Evolutionary conservation across 306 rosid species (phyloP), one percentile per base, ranked within the genome.

Genomic region (Psophocarpus tetragonolobus): DNA sequence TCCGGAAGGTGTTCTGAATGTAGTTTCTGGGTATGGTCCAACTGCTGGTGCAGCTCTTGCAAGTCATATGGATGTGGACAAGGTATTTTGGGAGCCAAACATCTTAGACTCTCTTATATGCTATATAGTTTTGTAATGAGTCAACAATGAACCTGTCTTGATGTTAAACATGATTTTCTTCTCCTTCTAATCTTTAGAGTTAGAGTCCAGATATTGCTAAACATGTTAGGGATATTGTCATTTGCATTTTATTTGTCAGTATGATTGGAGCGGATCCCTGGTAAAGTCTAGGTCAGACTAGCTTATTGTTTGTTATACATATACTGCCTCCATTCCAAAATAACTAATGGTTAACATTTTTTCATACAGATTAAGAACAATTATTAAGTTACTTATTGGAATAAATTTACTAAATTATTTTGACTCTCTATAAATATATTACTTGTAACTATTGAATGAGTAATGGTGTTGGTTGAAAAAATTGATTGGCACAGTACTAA

Each of bases 31-130:
- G 27, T 87, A 68, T 82, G 98, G 98, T 39, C 96, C 96, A 4
- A 87, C 88, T 35, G 98, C 97, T 33, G 98, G 98, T 60, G 96
- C 97, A 70, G 67, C 97, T 71, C 97, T 94, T 82, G 98, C 97
- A 38, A 80, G 95, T 61, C 98, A 94, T 81, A 89, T 89, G 95
- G 95, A 92, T 41, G 98, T 94, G 75, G 98, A 94, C 82, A 94
- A 94, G 97, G 98, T 94, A 67, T 29, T 14, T 30, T 60, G 13
- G 36, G 12, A 60, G 30, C 41, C 35, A 60, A 60, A 2, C 39
- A 60, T 29, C 13, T 60, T 29, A 15, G 21, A 60, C 35, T 57
- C 8, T 26, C 39, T 60, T 30, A 14, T 60, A 21, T 58, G 5
- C 11, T 58, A 6, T 20, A 29, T 3, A 45, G 24, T 67, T 54